Conservation (phyloP, 345 rosid species). For the Abelmoschus esculentus region DNA sequence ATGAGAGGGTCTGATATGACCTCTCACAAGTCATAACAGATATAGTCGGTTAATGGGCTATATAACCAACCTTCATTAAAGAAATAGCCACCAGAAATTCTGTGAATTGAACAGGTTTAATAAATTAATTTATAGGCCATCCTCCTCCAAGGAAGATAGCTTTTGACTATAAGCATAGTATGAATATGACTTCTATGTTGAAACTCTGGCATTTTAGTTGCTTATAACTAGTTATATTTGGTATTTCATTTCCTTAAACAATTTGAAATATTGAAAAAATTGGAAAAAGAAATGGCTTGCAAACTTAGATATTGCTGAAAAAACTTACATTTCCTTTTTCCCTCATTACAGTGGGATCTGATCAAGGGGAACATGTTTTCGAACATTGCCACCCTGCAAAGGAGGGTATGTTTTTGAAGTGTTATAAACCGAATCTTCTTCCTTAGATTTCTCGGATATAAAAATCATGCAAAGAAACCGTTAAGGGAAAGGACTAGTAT, state of each 20-base stretch:
- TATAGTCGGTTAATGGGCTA: neutral
- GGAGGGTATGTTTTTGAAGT: too few species aligned
- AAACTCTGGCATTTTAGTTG: neutral
- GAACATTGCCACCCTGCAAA: too few species aligned
- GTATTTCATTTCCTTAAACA: constrained; percentile 1
- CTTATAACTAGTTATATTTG: neutral
- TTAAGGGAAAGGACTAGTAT: neutral
- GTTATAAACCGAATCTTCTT: too few species aligned
- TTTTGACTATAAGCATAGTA: neutral
- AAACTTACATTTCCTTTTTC: neutral
- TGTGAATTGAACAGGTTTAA: neutral
- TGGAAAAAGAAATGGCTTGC: constrained; percentile 4
- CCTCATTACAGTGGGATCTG: neutral
- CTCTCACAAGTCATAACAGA: neutral
- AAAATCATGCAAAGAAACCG: neutral
- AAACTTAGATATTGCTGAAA: constrained; percentile 3
- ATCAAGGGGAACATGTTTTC: neutral
- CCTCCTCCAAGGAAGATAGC: neutral
- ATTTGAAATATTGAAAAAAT: neutral
- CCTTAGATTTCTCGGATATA: neutral
- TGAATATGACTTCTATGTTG: neutral
- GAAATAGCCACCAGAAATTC: neutral
- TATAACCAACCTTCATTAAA: neutral
- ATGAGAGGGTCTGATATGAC: too few species aligned
- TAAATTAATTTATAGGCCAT: neutral